These are phyloP conservation scores for Rhytidiadelphus loreus DNA, from an alignment of 225 moss, liverwort and hornwort species.

Conservation along the genomic window DNA sequence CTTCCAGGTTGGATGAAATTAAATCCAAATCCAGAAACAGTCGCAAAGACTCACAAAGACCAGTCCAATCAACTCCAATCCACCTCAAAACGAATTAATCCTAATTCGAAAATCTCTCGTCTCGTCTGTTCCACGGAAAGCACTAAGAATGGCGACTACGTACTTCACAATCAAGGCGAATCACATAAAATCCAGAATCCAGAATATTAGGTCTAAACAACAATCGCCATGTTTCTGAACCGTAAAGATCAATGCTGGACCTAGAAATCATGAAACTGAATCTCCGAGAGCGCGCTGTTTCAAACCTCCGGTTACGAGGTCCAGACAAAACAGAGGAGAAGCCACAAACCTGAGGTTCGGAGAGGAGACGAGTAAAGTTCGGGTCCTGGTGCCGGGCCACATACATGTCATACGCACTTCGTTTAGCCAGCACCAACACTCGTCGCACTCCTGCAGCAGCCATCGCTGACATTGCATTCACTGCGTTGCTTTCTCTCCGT, in stretches of 20 bases:
- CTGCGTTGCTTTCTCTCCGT: background rate
- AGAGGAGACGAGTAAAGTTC: conserved; percentile 23
- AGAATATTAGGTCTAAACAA: background rate
- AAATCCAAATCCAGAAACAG: background rate
- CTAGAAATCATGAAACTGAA: background rate
- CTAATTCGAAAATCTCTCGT: background rate
- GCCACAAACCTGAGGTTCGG: conserved; percentile 28
- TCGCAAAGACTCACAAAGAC: background rate
- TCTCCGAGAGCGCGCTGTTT: background rate
- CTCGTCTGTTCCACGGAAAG: background rate
- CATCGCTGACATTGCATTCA: conserved; percentile 3
- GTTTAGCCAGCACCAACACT: conserved; percentile 43
- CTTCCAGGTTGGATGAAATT: background rate
- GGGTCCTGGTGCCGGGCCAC: conserved; percentile 42
- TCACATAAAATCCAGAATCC: background rate
- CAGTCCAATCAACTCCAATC: background rate
- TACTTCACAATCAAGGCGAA: background rate
- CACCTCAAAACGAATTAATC: background rate
- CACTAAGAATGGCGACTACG: background rate
- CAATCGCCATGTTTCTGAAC: background rate
- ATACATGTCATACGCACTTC: conserved; percentile 50
- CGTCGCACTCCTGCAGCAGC: conserved; percentile 23
- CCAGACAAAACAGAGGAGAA: background rate
- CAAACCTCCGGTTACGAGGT: background rate
- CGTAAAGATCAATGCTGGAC: background rate